Base-by-base conservation (phyloP, 495 filamentous ascomycete species). In the Aspergillus baeticus region DNA sequence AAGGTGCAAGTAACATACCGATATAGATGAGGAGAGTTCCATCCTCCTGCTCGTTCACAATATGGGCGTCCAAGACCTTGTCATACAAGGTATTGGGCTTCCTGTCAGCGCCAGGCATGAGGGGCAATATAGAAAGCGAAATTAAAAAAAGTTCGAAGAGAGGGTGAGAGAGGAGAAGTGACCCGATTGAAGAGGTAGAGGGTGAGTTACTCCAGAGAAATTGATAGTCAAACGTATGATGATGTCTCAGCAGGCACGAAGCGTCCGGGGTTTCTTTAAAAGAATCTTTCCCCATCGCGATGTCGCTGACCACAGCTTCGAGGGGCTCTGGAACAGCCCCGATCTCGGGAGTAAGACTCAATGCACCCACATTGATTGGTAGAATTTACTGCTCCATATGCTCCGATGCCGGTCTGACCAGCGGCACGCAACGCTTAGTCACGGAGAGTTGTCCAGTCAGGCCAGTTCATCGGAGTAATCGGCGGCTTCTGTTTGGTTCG, bases 11-110 rank as follows among this genome's bases (percentile, higher is more conserved):
- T 2, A 8, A 59, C 78, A 63, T 79, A 89, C 89, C 89, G 66
- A 97, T 98, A 65, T 98, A 98, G 26, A 98, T 78, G 52, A 96
- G 70, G 64, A 96, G 82, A 37, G 93, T 98, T 69, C 92, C 92
- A 77, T 95, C 92, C 18, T 90, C 84, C 77, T 91, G 87, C 81
- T 92, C 89, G 63, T 97, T 89, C 65, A 98, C 91, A 58, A 96
- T 88, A 74, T 98, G 94, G 71, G 84, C 85, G 59, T 88, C 82
- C 70, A 97, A 87, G 69, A 98, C 92, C 84, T 97, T 97, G 81
- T 98, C 94, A 75, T 98, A 98, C 70, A 96, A 84, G 66, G 92
- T 97, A 75, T 86, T 87, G 45, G 90, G 92, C 55, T 81, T 80
- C 67, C 78, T 77, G 63, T 89, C 87, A 63, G 86, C 88, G 67